These are phyloP conservation scores for Boechera retrofracta DNA, from an alignment of 345 rosid genomes.

Conservation along the genomic window DNA sequence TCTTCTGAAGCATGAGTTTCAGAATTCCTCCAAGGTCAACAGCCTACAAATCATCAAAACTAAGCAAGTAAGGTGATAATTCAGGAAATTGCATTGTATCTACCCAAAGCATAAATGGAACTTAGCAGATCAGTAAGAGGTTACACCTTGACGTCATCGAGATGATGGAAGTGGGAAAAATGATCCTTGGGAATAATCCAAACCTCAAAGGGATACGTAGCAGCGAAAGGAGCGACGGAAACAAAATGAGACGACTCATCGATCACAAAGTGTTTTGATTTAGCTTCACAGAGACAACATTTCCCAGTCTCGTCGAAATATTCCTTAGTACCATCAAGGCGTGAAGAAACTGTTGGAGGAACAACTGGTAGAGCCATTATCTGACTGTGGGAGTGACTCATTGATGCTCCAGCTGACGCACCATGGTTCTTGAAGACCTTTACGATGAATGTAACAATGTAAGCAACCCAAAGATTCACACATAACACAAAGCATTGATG, in stretches of 20 bases:
- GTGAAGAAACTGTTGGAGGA: constrained; percentile 67
- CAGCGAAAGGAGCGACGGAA: constrained; percentile 70
- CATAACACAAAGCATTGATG: constrained; percentile 9
- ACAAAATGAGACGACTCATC: constrained; percentile 65
- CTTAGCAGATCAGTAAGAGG: not conserved
- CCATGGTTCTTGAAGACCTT: constrained; percentile 96
- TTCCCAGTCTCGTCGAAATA: constrained; percentile 65
- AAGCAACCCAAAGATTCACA: constrained; percentile 20
- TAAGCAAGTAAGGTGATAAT: not conserved
- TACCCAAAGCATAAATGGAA: constrained; percentile 6
- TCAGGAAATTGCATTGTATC: not conserved
- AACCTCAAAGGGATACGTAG: constrained; percentile 77
- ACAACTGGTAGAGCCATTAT: constrained; percentile 76
- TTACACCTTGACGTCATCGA: constrained; percentile 63
- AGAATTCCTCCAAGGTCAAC: constrained; percentile 73
- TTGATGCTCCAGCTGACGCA: constrained; percentile 92
- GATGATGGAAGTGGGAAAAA: constrained; percentile 69
- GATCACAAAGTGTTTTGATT: constrained; percentile 56
- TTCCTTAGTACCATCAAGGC: constrained; percentile 64
- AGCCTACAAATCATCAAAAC: constrained; percentile 55
- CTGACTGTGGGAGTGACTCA: constrained; percentile 95
- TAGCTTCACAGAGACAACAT: constrained; percentile 71
- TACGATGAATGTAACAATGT: not conserved
- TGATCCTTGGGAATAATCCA: constrained; percentile 83
- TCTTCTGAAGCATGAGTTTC: constrained; percentile 74